Base-by-base conservation (phyloP, 805 yeast species). In the Candida michaelii region DNA sequence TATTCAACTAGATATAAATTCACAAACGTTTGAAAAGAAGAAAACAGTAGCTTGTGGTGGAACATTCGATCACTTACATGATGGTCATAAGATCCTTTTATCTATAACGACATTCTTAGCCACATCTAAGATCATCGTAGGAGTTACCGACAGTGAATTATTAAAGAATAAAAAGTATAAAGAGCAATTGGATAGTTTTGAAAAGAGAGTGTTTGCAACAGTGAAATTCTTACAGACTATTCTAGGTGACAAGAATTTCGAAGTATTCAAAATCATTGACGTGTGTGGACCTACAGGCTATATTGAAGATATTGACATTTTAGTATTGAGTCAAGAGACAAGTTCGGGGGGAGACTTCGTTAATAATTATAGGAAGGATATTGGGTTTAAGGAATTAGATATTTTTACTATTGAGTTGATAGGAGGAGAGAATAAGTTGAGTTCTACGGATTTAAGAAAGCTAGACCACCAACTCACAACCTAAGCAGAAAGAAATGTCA, bases 51-150 rank as follows among this genome's bases (percentile, higher is more conserved):
- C 96, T 0, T 82, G 91, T 1, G 99, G 99, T 0, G 99, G 99
- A 0, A 93, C 99, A 0, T 93, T 93, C 66, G 99, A 93, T 58
- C 98, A 93, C 63, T 58, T 93, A 27, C 99, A 93, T 54, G 95
- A 85, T 56, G 99, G 98, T 0, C 99, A 93, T 63, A 88, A 86
- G 60, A 83, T 93, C 21, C 68, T 93, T 19, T 69, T 93, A 8
- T 82, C 93, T 0, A 70, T 86, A 45, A 73, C 95, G 0, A 79
- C 81, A 0, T 89, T 81, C 54, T 49, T 87, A 6, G 71, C 95
- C 0, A 53, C 62, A 2, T 51, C 60, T 2, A 65, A 62, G 16
- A 65, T 93, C 11, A 84, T 91, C 37, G 71, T 93, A 5, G 99
- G 99, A 0, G 69, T 93, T 3, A 89, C 98, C 0, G 95, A 89